Percentiles rank a stretch among this genome's conserved stretches.
phyloP scores from a whole-genome alignment of 768 basidiomycete genomes.

The Trametes sanguinea region DNA sequence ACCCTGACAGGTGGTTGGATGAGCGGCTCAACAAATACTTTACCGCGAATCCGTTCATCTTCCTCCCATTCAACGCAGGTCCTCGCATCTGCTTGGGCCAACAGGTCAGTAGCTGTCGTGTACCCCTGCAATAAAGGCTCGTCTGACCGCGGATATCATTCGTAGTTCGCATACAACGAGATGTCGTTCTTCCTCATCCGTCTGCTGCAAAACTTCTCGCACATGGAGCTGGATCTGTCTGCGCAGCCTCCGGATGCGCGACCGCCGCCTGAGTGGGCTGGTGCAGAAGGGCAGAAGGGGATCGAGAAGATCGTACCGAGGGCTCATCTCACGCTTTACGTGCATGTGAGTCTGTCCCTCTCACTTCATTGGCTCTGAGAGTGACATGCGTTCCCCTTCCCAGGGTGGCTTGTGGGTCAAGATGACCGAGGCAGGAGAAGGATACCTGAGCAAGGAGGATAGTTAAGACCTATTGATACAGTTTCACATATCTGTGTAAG shows the following conservation, averaged over 20 bases:
- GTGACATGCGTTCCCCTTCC: not conserved
- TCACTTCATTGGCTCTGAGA: not conserved
- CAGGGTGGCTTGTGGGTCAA: slow-evolving; percentile 36
- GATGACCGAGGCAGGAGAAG: slow-evolving; percentile 27
- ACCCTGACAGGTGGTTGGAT: slow-evolving; percentile 69
- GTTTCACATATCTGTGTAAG: too few species aligned
- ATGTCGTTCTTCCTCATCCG: slow-evolving; percentile 56
- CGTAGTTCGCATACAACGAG: slow-evolving; percentile 55
- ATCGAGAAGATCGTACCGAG: slow-evolving; percentile 43
- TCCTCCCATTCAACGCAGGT: slow-evolving; percentile 69
- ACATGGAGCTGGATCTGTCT: slow-evolving; percentile 41
- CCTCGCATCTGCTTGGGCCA: slow-evolving; percentile 65
- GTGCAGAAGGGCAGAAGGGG: slow-evolving; percentile 38
- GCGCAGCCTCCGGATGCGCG: slow-evolving; percentile 36
- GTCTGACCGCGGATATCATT: not conserved
- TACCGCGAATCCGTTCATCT: slow-evolving; percentile 64
- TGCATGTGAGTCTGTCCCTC: slow-evolving; percentile 30
- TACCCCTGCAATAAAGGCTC: too few species aligned
- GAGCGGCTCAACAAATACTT: slow-evolving; percentile 54
- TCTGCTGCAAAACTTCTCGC: slow-evolving; percentile 50
- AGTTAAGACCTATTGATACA: too few species aligned
- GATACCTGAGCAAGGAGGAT: slow-evolving; percentile 2
- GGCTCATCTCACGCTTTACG: slow-evolving; percentile 46
- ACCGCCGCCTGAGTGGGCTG: slow-evolving; percentile 37
- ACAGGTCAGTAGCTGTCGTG: slow-evolving; percentile 32